Evolutionary conservation across 129 eudicot species (phyloP), one percentile per base, ranked within the genome.

Genomic region (Ambrosia artemisiifolia): DNA sequence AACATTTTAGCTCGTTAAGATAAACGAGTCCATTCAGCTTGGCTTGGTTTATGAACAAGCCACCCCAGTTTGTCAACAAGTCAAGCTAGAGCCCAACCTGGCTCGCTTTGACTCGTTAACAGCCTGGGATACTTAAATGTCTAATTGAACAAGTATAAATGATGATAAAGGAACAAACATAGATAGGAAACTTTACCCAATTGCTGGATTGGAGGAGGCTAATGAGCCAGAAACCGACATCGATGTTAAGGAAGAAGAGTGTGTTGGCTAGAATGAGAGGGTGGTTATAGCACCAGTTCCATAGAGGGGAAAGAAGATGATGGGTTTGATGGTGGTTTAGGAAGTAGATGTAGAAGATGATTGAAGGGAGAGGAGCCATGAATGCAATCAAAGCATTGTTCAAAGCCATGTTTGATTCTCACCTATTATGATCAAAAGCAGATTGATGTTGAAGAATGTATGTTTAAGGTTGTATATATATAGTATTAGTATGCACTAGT

Each of bases 221-320:
- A 42, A 90, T 78, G 79, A 88, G 55, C 99, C 99, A 95, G 80
- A 95, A 93, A 20, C 83, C 83, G 71, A 88, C 9, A 55, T 90
- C 76, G 40, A 95, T 78, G 76, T 95, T 95, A 84, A 95, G 65
- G 85, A 95, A 88, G 83, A 95, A 95, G 67, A 95, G 81, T 48
- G 65, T 33, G 75, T 90, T 83, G 72, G 96, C 89, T 53, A 95
- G 75, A 11, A 95, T 72, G 65, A 95, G 49, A 5, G 99, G 99
- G 61, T 86, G 93, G 65, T 75, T 36, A 76, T 79, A 67, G 76
- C 91, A 84, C 97, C 97, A 95, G 10, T 62, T 66, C 91, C 96
- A 94, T 3, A 85, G 35, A 63, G 72, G 71, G 38, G 81, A 76
- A 44, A 78, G 80, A 63, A 76, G 76, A 40, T 72, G 59, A 28